Conservation (phyloP, 2,329 filamentous ascomycete species). For the Fusarium sp. region DNA sequence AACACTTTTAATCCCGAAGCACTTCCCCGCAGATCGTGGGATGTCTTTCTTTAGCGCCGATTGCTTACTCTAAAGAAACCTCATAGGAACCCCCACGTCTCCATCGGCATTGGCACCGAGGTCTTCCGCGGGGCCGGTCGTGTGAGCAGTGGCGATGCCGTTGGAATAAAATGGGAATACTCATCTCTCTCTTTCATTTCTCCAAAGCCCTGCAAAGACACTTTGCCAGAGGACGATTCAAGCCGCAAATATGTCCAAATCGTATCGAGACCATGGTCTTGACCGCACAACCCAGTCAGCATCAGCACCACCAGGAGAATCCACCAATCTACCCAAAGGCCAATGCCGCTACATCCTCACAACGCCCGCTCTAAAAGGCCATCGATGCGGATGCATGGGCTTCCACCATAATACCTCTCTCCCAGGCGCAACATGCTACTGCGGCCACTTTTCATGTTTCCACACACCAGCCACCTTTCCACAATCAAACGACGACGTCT, state of each 20-base stretch:
- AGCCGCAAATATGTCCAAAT: not conserved
- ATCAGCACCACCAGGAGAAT: slow-evolving; percentile 21
- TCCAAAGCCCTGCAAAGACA: not conserved
- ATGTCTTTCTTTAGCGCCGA: slow-evolving; percentile 1
- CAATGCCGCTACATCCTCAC: slow-evolving; percentile 30
- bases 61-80: slow-evolving; percentile 16
- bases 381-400: slow-evolving; percentile 26
- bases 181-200: not conserved
- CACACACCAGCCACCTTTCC: slow-evolving; percentile 4
- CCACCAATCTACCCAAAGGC: slow-evolving; percentile 9
- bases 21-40: slow-evolving; percentile 26
- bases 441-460: slow-evolving; percentile 24
- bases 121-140: slow-evolving; percentile 19
- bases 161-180: not conserved
- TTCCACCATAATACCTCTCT: slow-evolving; percentile 23
- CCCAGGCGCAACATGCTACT: slow-evolving; percentile 18
- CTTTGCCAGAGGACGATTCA: too few species aligned
- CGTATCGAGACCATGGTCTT: slow-evolving; percentile 1
- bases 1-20: not conserved
- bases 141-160: slow-evolving; percentile 8
- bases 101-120: slow-evolving; percentile 12
- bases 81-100: slow-evolving; percentile 23
- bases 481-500: slow-evolving; percentile 7
- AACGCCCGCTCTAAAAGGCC: slow-evolving; percentile 16
- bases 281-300: slow-evolving; percentile 24